A percentile compares a stretch with the other conserved stretches of the same genome.
Evolutionary conservation across 805 yeast species (phyloP).

Genomic region (Torulaspora delbrueckii): DNA sequence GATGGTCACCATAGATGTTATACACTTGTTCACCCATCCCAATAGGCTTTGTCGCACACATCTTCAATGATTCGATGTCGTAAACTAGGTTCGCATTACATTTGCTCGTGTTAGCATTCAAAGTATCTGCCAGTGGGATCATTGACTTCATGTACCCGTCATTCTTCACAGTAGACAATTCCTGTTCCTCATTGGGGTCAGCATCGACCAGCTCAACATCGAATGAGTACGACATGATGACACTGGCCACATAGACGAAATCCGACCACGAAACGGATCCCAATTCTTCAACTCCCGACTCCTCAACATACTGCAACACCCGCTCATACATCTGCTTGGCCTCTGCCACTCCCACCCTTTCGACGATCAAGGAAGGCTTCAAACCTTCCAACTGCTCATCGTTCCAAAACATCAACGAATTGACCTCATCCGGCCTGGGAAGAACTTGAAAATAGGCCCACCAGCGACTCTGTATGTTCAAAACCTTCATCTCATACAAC

Average conservation of each 20-base stretch:
- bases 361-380: constrained; percentile 64
- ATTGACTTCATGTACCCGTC: constrained; percentile 61
- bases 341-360: constrained; percentile 63
- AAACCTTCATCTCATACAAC: constrained; percentile 51
- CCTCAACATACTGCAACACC: constrained; percentile 24
- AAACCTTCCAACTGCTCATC: constrained; percentile 52
- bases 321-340: constrained; percentile 57
- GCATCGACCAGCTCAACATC: constrained; percentile 55
- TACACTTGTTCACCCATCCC: constrained; percentile 66
- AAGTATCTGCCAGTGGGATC: constrained; percentile 90
- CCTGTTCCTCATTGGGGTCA: constrained; percentile 34
- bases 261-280: constrained; percentile 45
- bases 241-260: constrained; percentile 69
- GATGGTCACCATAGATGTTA: constrained; percentile 86
- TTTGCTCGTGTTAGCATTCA: constrained; percentile 76
- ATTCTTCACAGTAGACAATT: constrained; percentile 36
- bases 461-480: constrained; percentile 55
- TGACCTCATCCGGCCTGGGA: constrained; percentile 49
- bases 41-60: constrained; percentile 65
- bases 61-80: constrained; percentile 48
- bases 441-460: constrained; percentile 62
- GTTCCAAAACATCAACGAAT: constrained; percentile 77
- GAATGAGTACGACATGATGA: constrained; percentile 86
- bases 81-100: constrained; percentile 70
- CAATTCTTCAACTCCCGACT: constrained; percentile 29